Percentiles rank a stretch among this genome's conserved stretches.
phyloP scores from a whole-genome alignment of 2,329 filamentous ascomycete species.

The Nakataea oryzae region DNA sequence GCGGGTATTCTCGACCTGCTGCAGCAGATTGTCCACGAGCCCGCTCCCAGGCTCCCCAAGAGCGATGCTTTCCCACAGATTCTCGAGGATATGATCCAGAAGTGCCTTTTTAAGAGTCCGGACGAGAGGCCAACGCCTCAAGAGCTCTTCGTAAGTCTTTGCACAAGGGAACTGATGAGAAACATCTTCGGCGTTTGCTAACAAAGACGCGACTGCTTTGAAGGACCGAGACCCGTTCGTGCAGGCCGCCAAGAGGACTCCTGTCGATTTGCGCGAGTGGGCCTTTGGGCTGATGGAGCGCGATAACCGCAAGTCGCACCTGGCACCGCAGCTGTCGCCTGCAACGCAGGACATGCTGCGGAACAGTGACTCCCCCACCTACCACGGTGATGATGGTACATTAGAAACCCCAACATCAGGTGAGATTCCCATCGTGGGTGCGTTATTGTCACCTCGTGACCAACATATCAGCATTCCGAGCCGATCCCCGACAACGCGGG shows the following conservation, averaged over 20 bases:
- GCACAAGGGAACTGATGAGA: not conserved
- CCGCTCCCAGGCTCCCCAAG: conserved; percentile 85
- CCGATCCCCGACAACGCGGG: conserved; percentile 42
- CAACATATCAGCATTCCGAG: conserved; percentile 31
- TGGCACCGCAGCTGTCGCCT: conserved; percentile 70
- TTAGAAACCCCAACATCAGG: conserved; percentile 57
- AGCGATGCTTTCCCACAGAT: conserved; percentile 95
- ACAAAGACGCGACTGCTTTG: not conserved
- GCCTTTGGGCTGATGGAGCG: conserved; percentile 87
- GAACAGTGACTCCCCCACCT: conserved; percentile 48
- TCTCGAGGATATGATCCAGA: conserved; percentile 92
- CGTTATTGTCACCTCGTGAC: conserved; percentile 44
- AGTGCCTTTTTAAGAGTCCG: conserved; percentile 84
- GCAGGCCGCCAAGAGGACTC: conserved; percentile 91
- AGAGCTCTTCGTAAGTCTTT: conserved; percentile 69
- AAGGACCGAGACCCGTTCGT: conserved; percentile 91
- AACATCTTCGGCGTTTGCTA: not conserved
- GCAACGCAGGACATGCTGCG: conserved; percentile 67
- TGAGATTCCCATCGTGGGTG: conserved; percentile 57
- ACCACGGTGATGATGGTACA: conserved; percentile 33
- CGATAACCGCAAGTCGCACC: conserved; percentile 90
- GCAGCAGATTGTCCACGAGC: conserved; percentile 96
- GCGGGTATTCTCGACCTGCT: conserved; percentile 92
- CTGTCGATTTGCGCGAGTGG: conserved; percentile 89
- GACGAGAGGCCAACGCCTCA: conserved; percentile 84